Percentiles rank a stretch among this genome's conserved stretches.
These are phyloP conservation scores for Aspergillus kassunensis DNA, from an alignment of 495 filamentous ascomycete species.

Conservation along the genomic window DNA sequence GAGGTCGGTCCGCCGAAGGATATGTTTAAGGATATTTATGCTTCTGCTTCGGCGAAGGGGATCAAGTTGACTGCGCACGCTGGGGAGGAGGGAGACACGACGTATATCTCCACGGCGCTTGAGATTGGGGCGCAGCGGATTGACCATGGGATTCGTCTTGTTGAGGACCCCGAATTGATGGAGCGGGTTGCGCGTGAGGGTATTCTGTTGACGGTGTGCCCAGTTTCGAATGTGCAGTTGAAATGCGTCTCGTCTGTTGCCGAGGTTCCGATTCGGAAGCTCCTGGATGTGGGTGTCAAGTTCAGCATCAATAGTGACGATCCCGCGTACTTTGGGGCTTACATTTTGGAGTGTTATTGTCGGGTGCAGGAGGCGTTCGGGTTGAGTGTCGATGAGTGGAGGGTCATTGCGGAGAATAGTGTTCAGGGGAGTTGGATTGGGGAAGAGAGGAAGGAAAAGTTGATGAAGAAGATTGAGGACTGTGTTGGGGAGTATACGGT, in stretches of 20 bases:
- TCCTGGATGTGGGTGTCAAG: conserved; percentile 61
- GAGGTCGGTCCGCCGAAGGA: conserved; percentile 62
- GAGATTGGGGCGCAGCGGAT: conserved; percentile 59
- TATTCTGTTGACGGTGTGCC: conserved; percentile 65
- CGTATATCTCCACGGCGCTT: conserved; percentile 62
- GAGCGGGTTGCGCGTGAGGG: conserved; percentile 49
- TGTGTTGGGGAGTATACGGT: conserved; percentile 29
- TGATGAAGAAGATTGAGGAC: conserved; percentile 35
- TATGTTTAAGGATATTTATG: conserved; percentile 58
- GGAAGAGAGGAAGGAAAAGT: conserved; percentile 37
- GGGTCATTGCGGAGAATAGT: conserved; percentile 53
- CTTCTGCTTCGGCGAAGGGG: conserved; percentile 42
- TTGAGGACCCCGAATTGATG: conserved; percentile 59
- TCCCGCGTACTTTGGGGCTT: conserved; percentile 77
- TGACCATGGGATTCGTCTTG: conserved; percentile 67
- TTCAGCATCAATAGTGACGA: conserved; percentile 76
- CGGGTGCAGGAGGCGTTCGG: conserved; percentile 69
- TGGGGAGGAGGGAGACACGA: conserved; percentile 69
- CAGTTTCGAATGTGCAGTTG: conserved; percentile 67
- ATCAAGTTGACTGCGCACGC: conserved; percentile 66
- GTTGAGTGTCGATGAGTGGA: conserved; percentile 61
- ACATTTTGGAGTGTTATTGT: conserved; percentile 72
- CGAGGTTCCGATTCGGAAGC: conserved; percentile 59
- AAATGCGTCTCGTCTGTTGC: conserved; percentile 52
- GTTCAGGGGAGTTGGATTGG: conserved; percentile 60